These are phyloP conservation scores for Stylonectria norvegica DNA, from an alignment of 2,329 filamentous ascomycete genomes.

Conservation along the genomic window DNA sequence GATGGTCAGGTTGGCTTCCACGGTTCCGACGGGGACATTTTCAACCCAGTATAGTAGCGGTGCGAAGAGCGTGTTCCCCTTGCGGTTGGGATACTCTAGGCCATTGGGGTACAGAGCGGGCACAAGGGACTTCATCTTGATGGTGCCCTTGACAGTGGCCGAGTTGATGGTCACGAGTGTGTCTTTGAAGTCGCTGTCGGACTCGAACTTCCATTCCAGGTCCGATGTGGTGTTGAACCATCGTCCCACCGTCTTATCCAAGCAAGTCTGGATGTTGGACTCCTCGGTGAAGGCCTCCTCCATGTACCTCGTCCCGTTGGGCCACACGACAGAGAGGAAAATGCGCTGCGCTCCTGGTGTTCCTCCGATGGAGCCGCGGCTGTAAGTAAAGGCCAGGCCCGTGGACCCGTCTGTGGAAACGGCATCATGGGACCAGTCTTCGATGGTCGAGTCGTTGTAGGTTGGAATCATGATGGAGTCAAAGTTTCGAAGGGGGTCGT, in stretches of 20 bases:
- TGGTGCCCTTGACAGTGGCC: slow-evolving; percentile 12
- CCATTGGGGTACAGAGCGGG: slow-evolving; percentile 16
- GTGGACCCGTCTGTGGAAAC: slow-evolving; percentile 10
- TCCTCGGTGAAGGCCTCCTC: slow-evolving; percentile 8
- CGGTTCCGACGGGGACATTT: slow-evolving; percentile 13
- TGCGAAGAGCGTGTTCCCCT: slow-evolving; percentile 9
- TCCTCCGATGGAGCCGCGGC: slow-evolving; percentile 11
- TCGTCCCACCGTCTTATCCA: slow-evolving; percentile 5
- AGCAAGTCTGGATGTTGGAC: slow-evolving; percentile 10
- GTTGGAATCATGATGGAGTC: slow-evolving; percentile 5
- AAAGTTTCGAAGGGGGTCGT: slow-evolving; percentile 5
- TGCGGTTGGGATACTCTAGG: slow-evolving; percentile 10
- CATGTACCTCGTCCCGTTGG: slow-evolving; percentile 16
- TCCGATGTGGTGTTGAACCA: slow-evolving; percentile 9
- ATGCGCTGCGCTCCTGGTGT: slow-evolving; percentile 8
- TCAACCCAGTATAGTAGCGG: slow-evolving; percentile 14
- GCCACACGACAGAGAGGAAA: slow-evolving; percentile 12
- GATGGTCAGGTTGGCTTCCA: slow-evolving; percentile 14
- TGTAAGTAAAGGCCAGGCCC: slow-evolving; percentile 10
- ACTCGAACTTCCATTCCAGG: slow-evolving; percentile 12
- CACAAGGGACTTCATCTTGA: slow-evolving; percentile 9
- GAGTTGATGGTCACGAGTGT: slow-evolving; percentile 16
- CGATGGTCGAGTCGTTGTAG: slow-evolving; percentile 6
- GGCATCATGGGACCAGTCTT: slow-evolving; percentile 10
- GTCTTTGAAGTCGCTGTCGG: slow-evolving; percentile 10